phyloP scores from a whole-genome alignment of 2,329 filamentous ascomycete species.

The Calonectria pteridis region DNA sequence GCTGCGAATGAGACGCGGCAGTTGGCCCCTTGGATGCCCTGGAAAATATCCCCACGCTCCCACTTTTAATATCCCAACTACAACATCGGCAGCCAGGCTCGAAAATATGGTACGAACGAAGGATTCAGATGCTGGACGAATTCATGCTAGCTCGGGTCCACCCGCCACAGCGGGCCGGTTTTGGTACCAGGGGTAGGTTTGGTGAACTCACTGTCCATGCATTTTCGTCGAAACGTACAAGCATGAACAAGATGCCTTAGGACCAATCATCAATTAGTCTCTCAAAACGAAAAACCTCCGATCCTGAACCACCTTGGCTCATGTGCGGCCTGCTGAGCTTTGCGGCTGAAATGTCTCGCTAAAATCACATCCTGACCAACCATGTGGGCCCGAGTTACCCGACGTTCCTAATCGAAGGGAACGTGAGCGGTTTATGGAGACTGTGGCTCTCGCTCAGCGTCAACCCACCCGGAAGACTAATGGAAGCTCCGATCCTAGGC shows the following conservation, averaged over 20 bases:
- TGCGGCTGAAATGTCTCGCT: background rate
- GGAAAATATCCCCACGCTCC: background rate
- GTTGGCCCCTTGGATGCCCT: background rate
- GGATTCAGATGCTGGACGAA: background rate
- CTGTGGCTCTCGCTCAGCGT: background rate
- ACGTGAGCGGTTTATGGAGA: background rate
- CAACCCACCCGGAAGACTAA: background rate
- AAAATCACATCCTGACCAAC: background rate
- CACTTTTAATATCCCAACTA: background rate
- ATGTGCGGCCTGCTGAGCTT: background rate
- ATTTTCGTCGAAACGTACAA: background rate
- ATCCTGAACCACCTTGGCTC: background rate
- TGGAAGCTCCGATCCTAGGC: background rate
- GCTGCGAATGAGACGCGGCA: background rate
- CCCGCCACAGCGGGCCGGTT: background rate
- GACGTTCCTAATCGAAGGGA: background rate
- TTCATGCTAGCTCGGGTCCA: background rate
- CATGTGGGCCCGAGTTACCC: background rate
- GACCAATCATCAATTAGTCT: background rate
- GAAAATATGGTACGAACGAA: background rate
- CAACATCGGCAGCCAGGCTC: background rate
- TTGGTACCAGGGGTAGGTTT: background rate
- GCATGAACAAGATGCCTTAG: rapidly evolving
- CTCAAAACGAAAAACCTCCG: background rate
- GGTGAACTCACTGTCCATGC: background rate